These are phyloP conservation scores for Candolleomyces efflorescens DNA, from an alignment of 768 basidiomycete species.

Conservation along the genomic window DNA sequence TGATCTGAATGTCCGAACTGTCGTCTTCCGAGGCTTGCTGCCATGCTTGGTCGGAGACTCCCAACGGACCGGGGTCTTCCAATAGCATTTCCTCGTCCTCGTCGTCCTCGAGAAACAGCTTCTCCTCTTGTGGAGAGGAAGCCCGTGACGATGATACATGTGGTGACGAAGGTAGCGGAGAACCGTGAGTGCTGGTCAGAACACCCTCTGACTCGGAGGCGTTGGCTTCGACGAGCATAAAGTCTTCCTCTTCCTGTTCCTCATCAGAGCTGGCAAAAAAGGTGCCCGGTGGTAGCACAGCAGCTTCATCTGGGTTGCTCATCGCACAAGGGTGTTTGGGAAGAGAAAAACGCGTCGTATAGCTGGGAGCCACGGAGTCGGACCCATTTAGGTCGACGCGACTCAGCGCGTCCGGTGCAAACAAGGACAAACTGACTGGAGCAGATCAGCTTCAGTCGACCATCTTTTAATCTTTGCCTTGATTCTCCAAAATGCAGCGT, in stretches of 20 bases:
- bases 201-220: background rate
- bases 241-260: constrained; percentile 21
- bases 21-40: constrained; percentile 27
- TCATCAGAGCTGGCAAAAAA: constrained; percentile 66
- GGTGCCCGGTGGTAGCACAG: constrained; percentile 30
- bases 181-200: background rate
- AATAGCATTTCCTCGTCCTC: constrained; percentile 16
- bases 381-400: constrained; percentile 9
- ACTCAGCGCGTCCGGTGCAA: constrained; percentile 32
- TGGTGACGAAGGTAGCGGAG: constrained; percentile 14
- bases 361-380: constrained; percentile 3
- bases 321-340: constrained; percentile 8
- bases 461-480: constrained; percentile 18
- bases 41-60: constrained; percentile 12
- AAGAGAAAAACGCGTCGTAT: constrained; percentile 18
- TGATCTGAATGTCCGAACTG: constrained; percentile 28
- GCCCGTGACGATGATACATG: constrained; percentile 17
- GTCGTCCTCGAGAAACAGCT: constrained; percentile 33
- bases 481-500: constrained; percentile 69
- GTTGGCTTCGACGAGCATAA: constrained; percentile 4
- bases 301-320: constrained; percentile 23
- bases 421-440: constrained; percentile 27
- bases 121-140: constrained; percentile 17
- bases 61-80: constrained; percentile 9
- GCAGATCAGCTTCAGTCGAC: constrained; percentile 11